Evolutionary conservation across 352 stramenopile species (phyloP).

Genomic region (Pythium aristosporum): DNA sequence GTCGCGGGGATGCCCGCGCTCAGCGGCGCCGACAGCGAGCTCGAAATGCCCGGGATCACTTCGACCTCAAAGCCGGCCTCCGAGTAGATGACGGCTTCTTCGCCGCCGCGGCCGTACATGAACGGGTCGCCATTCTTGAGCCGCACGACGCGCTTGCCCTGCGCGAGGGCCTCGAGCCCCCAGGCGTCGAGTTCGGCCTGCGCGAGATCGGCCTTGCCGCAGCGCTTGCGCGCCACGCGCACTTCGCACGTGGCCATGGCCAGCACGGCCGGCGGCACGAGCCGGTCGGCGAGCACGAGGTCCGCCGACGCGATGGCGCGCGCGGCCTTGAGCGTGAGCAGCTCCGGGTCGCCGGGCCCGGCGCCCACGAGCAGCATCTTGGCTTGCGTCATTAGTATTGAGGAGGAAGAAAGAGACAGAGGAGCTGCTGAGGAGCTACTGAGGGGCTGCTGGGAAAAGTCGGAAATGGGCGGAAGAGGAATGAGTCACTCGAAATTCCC

Average conservation of each 20-base stretch:
- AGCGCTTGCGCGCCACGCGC: slow-evolving; percentile 92
- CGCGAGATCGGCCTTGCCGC: slow-evolving; percentile 92
- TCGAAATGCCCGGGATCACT: slow-evolving; percentile 93
- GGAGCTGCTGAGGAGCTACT: too few species aligned
- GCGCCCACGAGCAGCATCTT: slow-evolving; percentile 88
- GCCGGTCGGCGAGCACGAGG: slow-evolving; percentile 93
- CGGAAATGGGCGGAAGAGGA: background rate
- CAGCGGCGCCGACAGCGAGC: slow-evolving; percentile 92
- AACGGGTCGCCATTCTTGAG: slow-evolving; percentile 98
- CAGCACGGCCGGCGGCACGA: slow-evolving; percentile 92
- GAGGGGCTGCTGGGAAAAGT: background rate
- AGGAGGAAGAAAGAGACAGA: background rate
- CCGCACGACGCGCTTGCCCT: slow-evolving; percentile 92
- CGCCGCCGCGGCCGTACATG: slow-evolving; percentile 94
- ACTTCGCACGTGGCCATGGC: slow-evolving; percentile 88
- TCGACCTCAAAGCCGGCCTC: slow-evolving; percentile 76
- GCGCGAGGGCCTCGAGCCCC: slow-evolving; percentile 81
- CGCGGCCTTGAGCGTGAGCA: slow-evolving; percentile 93
- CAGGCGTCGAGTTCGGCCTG: slow-evolving; percentile 94
- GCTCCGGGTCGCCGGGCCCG: slow-evolving; percentile 92
- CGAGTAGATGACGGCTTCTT: slow-evolving; percentile 90
- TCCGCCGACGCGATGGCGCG: slow-evolving; percentile 83
- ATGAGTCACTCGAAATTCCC: slow-evolving; percentile 10
- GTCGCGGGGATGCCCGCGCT: slow-evolving; percentile 95
- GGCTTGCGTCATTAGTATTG: slow-evolving; percentile 14